Evolutionary conservation across 257 asterid species (phyloP), one percentile per base, ranked within the genome.

Genomic region (Anisodus acutangulus): DNA sequence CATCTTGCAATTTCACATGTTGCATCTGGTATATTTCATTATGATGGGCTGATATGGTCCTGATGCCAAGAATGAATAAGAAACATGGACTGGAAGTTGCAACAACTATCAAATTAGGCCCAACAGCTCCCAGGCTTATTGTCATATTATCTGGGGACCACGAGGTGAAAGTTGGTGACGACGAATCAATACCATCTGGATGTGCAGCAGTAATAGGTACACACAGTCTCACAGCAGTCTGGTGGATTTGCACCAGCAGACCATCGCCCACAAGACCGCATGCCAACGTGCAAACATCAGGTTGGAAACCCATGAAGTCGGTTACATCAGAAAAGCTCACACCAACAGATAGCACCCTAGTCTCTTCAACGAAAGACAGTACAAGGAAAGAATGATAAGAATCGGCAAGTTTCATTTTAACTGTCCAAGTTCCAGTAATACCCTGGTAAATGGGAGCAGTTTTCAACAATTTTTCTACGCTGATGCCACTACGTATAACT

Each of bases 311-410:
- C 81, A 92, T 93, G 59, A 92, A 88, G 86, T 96, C 98, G 83
- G 99, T 96, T 69, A 93, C 98, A 86, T 96, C 99, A 85, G 94
- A 90, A 88, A 96, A 96, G 90, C 92, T 93, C 87, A 96, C 91
- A 45, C 99, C 99, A 47, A 96, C 98, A 59, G 99, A 94, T 51
- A 96, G 99, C 85, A 96, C 98, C 88, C 99, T 92, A 58, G 98
- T 93, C 88, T 96, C 98, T 87, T 96, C 99, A 87, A 96, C 98
- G 87, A 96, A 96, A 66, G 99, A 94, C 83, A 96, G 83, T 37
- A 95, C 98, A 43, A 96, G 92, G 90, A 95, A 96, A 68, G 98
- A 93, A 92, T 96, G 97, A 89, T 85, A 90, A n/a, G 91, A 81
- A 87, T 96, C 99, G 15, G 91, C 87, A 67, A 82, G 87, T 82